Evolutionary conservation across 1,139 yeast species (phyloP).

Genomic region (Geotrichum bryndzae): DNA sequence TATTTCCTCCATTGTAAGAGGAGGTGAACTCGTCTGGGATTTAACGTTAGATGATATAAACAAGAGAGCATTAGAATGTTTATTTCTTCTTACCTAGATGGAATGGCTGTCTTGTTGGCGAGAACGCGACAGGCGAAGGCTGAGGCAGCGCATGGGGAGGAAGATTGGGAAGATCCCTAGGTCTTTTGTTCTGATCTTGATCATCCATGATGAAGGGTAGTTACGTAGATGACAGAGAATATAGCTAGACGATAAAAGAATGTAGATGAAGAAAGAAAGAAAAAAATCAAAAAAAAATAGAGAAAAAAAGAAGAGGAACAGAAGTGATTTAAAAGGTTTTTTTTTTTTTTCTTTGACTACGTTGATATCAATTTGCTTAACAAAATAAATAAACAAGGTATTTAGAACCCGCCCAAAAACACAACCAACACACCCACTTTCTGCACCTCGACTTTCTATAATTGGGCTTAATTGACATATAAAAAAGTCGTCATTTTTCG

Average conservation of each 20-base stretch:
- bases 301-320: neutral
- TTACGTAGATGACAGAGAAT: too few relatives aligned
- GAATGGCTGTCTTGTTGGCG: slow-evolving; percentile 25
- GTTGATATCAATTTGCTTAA: neutral
- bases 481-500: neutral
- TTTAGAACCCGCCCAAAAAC: neutral
- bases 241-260: neutral
- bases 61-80: neutral
- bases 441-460: neutral
- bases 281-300: neutral
- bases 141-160: slow-evolving; percentile 11
- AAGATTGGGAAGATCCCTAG: slow-evolving; percentile 9
- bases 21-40: slow-evolving; percentile 3
- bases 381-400: neutral
- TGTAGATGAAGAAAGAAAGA: neutral
- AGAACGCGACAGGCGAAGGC: slow-evolving; percentile 21
- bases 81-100: slow-evolving; percentile 22
- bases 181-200: neutral
- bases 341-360: neutral
- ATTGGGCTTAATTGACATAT: neutral
- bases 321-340: neutral
- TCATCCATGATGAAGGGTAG: slow-evolving; percentile 6
- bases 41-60: neutral
- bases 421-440: neutral
- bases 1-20: neutral